A percentile compares a stretch with the other conserved stretches of the same genome.
Evolutionary conservation across 106 monocot species (phyloP).

Genomic region (Xerophyta viscosa): DNA sequence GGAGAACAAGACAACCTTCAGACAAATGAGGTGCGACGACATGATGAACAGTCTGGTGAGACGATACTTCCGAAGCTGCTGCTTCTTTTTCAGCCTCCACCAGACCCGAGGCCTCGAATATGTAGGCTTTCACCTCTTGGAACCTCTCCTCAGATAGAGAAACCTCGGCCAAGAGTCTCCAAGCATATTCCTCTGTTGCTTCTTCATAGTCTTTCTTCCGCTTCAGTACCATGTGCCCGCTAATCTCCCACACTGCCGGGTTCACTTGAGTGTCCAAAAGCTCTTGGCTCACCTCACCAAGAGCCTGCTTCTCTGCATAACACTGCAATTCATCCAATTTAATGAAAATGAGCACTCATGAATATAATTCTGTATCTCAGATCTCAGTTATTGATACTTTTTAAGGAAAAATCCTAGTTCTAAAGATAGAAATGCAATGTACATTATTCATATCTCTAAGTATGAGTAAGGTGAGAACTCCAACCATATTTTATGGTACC

Average conservation of each 20-base stretch:
- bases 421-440: too few relatives aligned
- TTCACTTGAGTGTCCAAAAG: conserved; percentile 83
- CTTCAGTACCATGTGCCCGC: conserved; percentile 89
- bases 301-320: conserved; percentile 84
- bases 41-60: background rate
- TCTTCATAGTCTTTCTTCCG: conserved; percentile 73
- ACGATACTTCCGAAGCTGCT: background rate
- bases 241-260: conserved; percentile 92
- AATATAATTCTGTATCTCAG: too few relatives aligned
- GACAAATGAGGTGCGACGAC: conserved; percentile 4
- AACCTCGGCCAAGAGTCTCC: conserved; percentile 71
- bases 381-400: background rate
- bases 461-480: too few relatives aligned
- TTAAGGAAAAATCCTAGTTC: background rate
- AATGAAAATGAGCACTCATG: too few relatives aligned
- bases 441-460: too few relatives aligned
- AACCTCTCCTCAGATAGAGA: conserved; percentile 80
- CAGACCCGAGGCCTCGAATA: conserved; percentile 49
- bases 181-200: conserved; percentile 66
- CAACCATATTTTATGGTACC: too few relatives aligned
- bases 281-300: conserved; percentile 78
- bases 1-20: conserved; percentile 47
- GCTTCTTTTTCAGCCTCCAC: conserved; percentile 17
- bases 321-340: conserved; percentile 50
- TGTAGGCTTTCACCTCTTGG: conserved; percentile 57